phyloP scores from a whole-genome alignment of 2,329 filamentous ascomycete genomes.

The Pseudocercospora pini-densiflorae region DNA sequence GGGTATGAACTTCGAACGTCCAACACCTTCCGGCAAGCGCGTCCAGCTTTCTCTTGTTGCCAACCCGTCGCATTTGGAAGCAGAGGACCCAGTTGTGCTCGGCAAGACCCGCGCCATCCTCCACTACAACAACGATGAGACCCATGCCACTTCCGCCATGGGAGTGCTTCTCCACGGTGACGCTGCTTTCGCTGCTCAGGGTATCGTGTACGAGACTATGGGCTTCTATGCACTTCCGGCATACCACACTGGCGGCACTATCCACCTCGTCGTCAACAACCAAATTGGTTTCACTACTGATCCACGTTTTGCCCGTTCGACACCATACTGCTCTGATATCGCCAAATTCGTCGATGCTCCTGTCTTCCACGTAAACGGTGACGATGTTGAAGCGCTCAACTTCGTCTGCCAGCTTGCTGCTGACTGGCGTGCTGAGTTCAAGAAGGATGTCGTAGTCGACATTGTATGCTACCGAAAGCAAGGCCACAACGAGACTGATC shows the following conservation, averaged over 20 bases:
- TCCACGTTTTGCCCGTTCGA: conserved; percentile 94
- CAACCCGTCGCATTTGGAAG: conserved; percentile 97
- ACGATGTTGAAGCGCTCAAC: conserved; percentile 98
- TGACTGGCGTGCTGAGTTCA: conserved; percentile 98
- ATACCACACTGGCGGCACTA: conserved; percentile 96
- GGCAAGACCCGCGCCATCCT: conserved; percentile 98
- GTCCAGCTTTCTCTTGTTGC: conserved; percentile 98
- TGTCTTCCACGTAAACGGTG: conserved; percentile 98
- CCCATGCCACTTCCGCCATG: conserved; percentile 87
- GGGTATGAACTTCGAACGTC: conserved; percentile 99
- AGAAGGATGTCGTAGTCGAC: conserved; percentile 97
- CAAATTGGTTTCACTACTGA: conserved; percentile 99
- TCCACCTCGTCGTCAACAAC: conserved; percentile 98
- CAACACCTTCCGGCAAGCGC: conserved; percentile 96
- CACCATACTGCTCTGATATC: conserved; percentile 98
- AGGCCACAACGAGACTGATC: conserved; percentile 99
- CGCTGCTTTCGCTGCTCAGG: conserved; percentile 94
- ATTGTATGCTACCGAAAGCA: conserved; percentile 99
- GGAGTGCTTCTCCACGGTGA: conserved; percentile 95
- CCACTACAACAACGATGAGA: conserved; percentile 98
- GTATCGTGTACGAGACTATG: conserved; percentile 97
- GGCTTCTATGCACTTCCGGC: conserved; percentile 95
- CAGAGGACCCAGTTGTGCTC: conserved; percentile 95
- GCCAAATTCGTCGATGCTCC: conserved; percentile 98
- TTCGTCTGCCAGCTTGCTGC: conserved; percentile 96